Percentiles rank a stretch among this genome's conserved stretches.
phyloP scores from a whole-genome alignment of 441 rosid species.

The Caryocar brasiliense region DNA sequence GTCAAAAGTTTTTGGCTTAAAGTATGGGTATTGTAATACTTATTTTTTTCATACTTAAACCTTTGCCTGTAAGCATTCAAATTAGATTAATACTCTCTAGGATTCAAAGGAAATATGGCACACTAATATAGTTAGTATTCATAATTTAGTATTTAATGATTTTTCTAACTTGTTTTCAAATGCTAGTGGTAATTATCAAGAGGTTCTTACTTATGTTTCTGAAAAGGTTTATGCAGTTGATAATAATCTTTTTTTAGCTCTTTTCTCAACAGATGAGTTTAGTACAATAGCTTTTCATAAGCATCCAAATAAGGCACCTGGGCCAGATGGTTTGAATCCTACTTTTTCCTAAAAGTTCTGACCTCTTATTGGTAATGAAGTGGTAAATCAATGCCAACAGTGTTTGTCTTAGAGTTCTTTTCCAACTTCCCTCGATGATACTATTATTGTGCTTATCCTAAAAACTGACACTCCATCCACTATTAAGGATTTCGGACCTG shows the following conservation, averaged over 20 bases:
- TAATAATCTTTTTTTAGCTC: background rate
- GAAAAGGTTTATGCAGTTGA: background rate
- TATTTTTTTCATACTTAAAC: background rate
- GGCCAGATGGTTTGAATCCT: background rate
- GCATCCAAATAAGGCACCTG: background rate
- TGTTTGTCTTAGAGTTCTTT: background rate
- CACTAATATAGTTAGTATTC: background rate
- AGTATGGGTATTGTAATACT: background rate
- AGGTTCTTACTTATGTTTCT: background rate
- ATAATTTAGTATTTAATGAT: background rate
- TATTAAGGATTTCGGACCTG: background rate
- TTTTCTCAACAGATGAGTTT: background rate
- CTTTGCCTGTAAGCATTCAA: background rate
- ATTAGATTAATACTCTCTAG: background rate
- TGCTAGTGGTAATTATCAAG: background rate
- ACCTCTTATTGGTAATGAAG: background rate
- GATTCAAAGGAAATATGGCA: background rate
- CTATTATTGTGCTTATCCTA: background rate
- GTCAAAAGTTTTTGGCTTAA: background rate
- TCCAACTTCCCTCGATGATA: background rate
- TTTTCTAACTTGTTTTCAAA: background rate
- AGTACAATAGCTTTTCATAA: background rate
- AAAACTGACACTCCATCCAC: background rate
- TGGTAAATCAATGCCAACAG: fast-evolving
- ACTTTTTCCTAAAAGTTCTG: background rate